A percentile compares a stretch with the other conserved stretches of the same genome.
Conservation (phyloP, 306 rosid species). For the Corylus avellana region DNA sequence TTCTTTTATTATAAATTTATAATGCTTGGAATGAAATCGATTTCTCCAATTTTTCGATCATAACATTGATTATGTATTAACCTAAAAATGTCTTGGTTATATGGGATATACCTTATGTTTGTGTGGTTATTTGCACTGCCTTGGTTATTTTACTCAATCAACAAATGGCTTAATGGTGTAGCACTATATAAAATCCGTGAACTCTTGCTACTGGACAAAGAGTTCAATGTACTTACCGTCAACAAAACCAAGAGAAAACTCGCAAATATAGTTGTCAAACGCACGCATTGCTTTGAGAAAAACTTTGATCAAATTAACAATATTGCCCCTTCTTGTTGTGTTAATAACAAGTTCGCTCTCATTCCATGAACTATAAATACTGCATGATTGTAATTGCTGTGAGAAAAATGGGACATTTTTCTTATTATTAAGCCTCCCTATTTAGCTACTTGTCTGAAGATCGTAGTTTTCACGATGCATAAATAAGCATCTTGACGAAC, state of each 20-base stretch:
- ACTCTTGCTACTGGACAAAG: not conserved
- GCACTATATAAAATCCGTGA: not conserved
- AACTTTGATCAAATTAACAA: not conserved
- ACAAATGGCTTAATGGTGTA: not conserved
- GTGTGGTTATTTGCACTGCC: not conserved
- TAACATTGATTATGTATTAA: not conserved
- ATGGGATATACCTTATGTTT: not conserved
- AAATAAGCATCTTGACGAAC: not conserved
- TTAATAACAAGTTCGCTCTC: not conserved
- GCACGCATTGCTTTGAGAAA: slow-evolving; percentile 4
- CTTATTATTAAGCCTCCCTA: not conserved
- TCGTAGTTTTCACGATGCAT: not conserved
- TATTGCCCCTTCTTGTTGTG: slow-evolving; percentile 8
- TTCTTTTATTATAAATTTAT: not conserved
- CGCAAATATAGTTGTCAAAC: slow-evolving; percentile 7
- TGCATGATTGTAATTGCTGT: not conserved
- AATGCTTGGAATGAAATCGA: not conserved
- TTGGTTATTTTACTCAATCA: not conserved
- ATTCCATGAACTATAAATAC: not conserved
- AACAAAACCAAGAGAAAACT: slow-evolving; percentile 19
- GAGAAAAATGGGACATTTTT: not conserved
- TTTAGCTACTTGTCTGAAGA: slow-evolving; percentile 11
- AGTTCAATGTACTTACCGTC: not conserved
- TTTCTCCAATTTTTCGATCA: not conserved
- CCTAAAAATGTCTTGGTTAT: not conserved